Percentiles rank a stretch among this genome's conserved stretches.
These are phyloP conservation scores for Akanthomyces uredinophilus DNA, from an alignment of 2,329 filamentous ascomycete species.

Conservation along the genomic window DNA sequence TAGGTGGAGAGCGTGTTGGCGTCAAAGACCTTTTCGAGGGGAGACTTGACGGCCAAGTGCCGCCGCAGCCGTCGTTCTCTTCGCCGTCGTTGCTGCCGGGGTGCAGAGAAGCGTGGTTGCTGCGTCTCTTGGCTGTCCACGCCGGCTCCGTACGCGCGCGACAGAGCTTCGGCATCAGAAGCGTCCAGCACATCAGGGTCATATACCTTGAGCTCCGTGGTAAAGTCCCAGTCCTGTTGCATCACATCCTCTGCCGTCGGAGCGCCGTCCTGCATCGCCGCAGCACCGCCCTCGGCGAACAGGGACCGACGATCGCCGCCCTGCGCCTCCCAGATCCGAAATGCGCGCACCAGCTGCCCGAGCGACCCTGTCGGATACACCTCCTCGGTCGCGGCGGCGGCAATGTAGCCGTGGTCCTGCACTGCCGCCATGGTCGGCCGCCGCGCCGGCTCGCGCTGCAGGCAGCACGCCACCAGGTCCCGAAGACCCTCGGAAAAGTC, in stretches of 20 bases:
- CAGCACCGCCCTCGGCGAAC: conserved; percentile 48
- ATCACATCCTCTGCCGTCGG: conserved; percentile 31
- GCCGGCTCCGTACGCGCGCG: conserved; percentile 27
- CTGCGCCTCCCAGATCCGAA: conserved; percentile 62
- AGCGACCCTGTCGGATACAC: conserved; percentile 57
- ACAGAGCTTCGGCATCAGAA: conserved; percentile 24
- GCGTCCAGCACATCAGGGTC: conserved; percentile 42
- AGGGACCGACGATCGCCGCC: conserved; percentile 59
- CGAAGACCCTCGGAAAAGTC: conserved; percentile 47
- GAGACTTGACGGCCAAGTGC: conserved; percentile 35
- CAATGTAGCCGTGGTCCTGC: conserved; percentile 59
- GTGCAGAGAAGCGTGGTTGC: conserved; percentile 33
- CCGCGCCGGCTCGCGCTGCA: conserved; percentile 51
- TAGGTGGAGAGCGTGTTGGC: conserved; percentile 43
- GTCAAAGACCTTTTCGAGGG: conserved; percentile 44
- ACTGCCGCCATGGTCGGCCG: conserved; percentile 56
- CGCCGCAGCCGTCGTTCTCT: conserved; percentile 33
- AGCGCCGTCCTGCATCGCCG: conserved; percentile 31
- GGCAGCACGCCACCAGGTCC: conserved; percentile 55
- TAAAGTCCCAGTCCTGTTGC: conserved; percentile 54
- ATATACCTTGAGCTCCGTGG: conserved; percentile 45
- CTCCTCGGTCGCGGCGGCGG: conserved; percentile 41
- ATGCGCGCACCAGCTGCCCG: conserved; percentile 58
- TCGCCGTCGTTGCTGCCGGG: conserved; percentile 24
- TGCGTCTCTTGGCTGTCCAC: not conserved